phyloP scores from a whole-genome alignment of 2,329 filamentous ascomycete genomes.

The Diaporthe destruens region DNA sequence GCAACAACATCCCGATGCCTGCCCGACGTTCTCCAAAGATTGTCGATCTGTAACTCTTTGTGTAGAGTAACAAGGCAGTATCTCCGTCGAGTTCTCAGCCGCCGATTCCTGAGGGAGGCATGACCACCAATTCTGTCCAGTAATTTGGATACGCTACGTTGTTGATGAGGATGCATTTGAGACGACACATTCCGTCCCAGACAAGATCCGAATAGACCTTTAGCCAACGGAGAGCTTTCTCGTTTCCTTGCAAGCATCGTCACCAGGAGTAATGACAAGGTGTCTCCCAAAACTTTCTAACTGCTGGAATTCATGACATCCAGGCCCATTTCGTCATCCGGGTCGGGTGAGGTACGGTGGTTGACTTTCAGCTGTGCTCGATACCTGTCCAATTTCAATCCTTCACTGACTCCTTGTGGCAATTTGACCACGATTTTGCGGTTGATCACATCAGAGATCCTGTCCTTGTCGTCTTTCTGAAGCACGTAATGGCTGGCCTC shows the following conservation, averaged over 20 bases:
- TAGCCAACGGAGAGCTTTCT: not conserved
- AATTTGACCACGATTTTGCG: conserved; percentile 7
- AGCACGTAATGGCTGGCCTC: not conserved
- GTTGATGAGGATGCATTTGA: not conserved
- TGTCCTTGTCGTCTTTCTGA: not conserved
- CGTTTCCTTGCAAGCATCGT: not conserved
- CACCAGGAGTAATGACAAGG: not conserved
- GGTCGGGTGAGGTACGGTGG: not conserved
- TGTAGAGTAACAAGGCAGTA: not conserved
- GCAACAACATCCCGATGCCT: too few relatives aligned
- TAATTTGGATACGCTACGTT: not conserved
- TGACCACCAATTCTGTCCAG: not conserved
- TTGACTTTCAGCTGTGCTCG: not conserved
- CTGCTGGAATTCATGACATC: not conserved
- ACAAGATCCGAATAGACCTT: not conserved
- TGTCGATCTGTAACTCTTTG: not conserved
- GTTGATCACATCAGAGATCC: not conserved
- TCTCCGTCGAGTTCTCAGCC: not conserved
- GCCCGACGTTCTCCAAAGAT: not conserved
- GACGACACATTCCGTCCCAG: not conserved
- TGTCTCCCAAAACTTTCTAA: not conserved
- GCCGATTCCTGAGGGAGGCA: not conserved
- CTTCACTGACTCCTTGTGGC: not conserved
- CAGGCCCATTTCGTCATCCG: not conserved
- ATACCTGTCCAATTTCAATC: not conserved